These are phyloP conservation scores for Nemania sp. DNA, from an alignment of 2,329 filamentous ascomycete genomes.

Conservation along the genomic window DNA sequence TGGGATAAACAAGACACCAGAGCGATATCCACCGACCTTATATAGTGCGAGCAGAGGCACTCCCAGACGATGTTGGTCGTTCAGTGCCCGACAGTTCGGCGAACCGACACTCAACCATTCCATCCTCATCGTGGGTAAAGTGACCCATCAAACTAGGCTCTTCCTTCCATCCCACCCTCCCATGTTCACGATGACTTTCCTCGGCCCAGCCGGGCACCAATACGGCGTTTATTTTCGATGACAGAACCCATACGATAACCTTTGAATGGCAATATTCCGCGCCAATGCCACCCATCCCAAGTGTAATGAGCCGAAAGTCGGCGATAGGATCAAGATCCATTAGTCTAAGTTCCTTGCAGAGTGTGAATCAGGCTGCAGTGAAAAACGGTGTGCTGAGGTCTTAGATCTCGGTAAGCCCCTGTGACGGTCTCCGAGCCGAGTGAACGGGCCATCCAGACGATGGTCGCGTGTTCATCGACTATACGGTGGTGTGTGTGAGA, in stretches of 20 bases:
- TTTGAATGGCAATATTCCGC: conserved; percentile 12
- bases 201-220: conserved; percentile 13
- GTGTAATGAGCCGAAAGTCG: not conserved
- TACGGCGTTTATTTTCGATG: conserved; percentile 7
- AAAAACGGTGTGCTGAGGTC: conserved; percentile 4
- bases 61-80: not conserved
- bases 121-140: not conserved
- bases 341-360: conserved; percentile 20
- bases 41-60: conserved; percentile 14
- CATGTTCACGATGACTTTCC: conserved; percentile 20
- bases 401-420: conserved; percentile 19
- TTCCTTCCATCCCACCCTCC: no score
- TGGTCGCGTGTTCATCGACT: conserved; percentile 24
- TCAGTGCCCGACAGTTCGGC: not conserved
- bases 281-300: conserved; percentile 5
- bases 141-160: not conserved
- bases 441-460: conserved; percentile 15
- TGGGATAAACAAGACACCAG: not conserved
- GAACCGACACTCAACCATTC: not conserved
- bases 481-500: conserved; percentile 24
- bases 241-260: not conserved
- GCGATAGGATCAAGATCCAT: conserved; percentile 12
- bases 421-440: conserved; percentile 8
- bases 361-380: conserved; percentile 8
- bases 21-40: conserved; percentile 20